Evolutionary conservation across 176 grass and related monocot species (phyloP), one percentile per base, ranked within the genome.

Genomic region (Rhynchospora breviuscula): DNA sequence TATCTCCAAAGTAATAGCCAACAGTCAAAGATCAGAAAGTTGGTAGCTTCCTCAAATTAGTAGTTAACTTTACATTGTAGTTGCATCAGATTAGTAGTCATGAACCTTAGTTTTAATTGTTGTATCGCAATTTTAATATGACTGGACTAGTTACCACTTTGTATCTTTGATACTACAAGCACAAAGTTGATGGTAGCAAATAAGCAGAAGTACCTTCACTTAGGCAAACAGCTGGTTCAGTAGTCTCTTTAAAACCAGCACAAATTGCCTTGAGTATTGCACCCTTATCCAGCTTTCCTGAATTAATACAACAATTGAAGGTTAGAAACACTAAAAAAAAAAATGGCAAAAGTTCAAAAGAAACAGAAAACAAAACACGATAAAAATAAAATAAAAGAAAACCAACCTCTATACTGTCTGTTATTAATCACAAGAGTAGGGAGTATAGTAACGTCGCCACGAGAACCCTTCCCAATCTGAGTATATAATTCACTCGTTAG

Each of bases 351-450:
- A 35, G 21, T 54, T 33, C 17, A 57, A 77, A 57, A 7, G 14
- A 67, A 45, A 73, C 60, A 58, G 13, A 13, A 14, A 47, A 80
- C 68, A 57, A 44, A 48, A 63, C 35, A 47, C 63, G 21, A 62
- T 80, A 4, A 8, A 77, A 83, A 14, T 33, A 19, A 12, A 79
- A 59, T 22, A 79, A 56, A 8, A 89, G 49, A 14, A 84, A 66
- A 66, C 29, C 49, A 81, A 97, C 94, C 94, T 91, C 94, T 89
- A 51, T 97, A 97, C 84, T 97, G 94, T 91, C 94, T 97, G 79
- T 92, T 94, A 83, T 97, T 97, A 80, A 97, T 97, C 44, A 97
- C 94, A 11, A 97, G 91, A 72, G 94, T 97, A 44, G 94, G 94
- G 59, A 97, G 89, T 73, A 97, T 97, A 79, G 94, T 97, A 83